Percentiles rank a stretch among this genome's conserved stretches.
Conservation (phyloP, 192 early-diverging fungal genomes). For the Backusella liffmaniae region DNA sequence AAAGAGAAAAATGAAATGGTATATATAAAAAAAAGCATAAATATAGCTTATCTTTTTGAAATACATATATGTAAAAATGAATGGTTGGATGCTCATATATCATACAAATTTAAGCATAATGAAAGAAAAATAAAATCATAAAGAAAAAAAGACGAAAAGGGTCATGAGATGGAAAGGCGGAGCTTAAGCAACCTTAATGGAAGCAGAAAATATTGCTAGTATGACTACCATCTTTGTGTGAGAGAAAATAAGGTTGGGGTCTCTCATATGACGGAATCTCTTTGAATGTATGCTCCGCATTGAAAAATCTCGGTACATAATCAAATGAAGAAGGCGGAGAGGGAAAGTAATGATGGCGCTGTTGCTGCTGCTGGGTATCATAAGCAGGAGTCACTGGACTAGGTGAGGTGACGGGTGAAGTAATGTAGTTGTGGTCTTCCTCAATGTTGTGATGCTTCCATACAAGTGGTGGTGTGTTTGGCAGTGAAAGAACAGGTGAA, state of each 20-base stretch:
- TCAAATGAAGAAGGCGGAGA: slow-evolving; percentile 1
- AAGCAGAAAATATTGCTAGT: neutral
- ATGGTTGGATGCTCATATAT: neutral
- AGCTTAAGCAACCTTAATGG: neutral
- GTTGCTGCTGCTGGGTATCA: neutral
- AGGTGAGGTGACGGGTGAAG: neutral
- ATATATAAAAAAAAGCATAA: neutral
- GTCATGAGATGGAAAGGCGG: neutral
- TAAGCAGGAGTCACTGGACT: neutral
- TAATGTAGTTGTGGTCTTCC: neutral
- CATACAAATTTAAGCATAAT: neutral
- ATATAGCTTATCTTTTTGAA: neutral
- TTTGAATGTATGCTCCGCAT: slow-evolving; percentile 15
- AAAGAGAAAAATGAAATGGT: neutral
- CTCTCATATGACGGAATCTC: neutral
- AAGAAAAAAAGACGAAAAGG: neutral
- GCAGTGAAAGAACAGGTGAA: neutral
- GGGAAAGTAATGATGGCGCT: neutral
- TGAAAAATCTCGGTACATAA: slow-evolving; percentile 1
- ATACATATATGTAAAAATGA: neutral
- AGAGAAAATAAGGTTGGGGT: neutral
- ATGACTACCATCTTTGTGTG: neutral
- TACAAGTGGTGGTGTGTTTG: neutral
- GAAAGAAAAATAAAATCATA: neutral
- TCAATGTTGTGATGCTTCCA: neutral